These are phyloP conservation scores for Croton laevigatus DNA, from an alignment of 441 rosid species.

Conservation along the genomic window DNA sequence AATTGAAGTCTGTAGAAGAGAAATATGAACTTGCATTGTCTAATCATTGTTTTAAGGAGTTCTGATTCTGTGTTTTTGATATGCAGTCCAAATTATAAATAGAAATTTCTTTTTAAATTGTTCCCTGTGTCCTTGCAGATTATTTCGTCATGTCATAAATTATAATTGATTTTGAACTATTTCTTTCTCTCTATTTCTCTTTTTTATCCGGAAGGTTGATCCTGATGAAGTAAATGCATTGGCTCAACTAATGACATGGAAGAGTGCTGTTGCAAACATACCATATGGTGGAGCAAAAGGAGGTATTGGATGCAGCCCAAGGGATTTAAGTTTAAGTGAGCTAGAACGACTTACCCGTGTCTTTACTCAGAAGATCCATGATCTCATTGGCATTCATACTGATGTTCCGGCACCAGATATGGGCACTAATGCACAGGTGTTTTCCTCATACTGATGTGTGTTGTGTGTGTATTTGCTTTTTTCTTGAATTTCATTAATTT, in stretches of 20 bases:
- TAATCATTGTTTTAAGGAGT: neutral
- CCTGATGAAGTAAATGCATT: constrained; percentile 97
- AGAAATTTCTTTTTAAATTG: neutral
- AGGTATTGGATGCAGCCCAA: constrained; percentile 90
- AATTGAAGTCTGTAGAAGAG: neutral
- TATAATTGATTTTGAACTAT: constrained; percentile 1
- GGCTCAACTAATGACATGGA: constrained; percentile 99
- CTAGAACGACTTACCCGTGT: constrained; percentile 93
- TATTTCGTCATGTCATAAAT: neutral
- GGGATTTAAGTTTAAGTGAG: constrained; percentile 69
- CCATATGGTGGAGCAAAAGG: constrained; percentile 99
- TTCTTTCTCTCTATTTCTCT: neutral
- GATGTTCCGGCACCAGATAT: constrained; percentile 99
- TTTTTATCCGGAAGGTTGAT: constrained; percentile 75
- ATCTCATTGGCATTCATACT: constrained; percentile 81
- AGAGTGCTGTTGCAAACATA: constrained; percentile 91
- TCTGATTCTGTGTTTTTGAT: neutral
- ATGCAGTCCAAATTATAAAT: neutral
- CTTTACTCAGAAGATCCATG: constrained; percentile 98
- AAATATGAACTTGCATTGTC: neutral
- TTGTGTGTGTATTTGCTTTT: neutral
- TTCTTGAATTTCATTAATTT: neutral
- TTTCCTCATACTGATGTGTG: neutral
- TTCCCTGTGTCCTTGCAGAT: neutral
- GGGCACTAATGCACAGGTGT: constrained; percentile 94